phyloP scores from a whole-genome alignment of 192 early-diverging fungal genomes.

The Coemansia sp. region DNA sequence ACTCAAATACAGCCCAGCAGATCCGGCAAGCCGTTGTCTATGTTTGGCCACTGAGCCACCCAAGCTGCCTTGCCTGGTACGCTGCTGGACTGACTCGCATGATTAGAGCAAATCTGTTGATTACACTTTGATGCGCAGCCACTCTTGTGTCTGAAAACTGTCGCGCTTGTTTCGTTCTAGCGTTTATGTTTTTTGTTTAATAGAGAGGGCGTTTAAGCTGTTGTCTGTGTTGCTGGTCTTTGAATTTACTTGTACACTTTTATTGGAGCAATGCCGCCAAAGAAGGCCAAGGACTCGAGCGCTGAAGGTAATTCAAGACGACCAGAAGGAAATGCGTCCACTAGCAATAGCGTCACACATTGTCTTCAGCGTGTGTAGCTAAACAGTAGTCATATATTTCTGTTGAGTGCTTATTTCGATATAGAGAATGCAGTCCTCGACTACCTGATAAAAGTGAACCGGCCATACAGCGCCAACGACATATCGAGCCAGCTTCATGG shows the following conservation, averaged over 20 bases:
- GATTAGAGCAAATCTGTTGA: not conserved
- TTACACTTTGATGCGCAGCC: conserved; percentile 23
- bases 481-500: conserved; percentile 54
- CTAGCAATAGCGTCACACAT: not conserved
- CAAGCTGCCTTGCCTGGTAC: not conserved
- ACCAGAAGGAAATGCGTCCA: not conserved
- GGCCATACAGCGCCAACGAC: conserved; percentile 53
- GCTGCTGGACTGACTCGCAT: too few species aligned
- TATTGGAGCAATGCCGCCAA: conserved; percentile 36
- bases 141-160: not conserved
- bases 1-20: not conserved
- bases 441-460: conserved; percentile 40
- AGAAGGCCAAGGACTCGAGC: conserved; percentile 32
- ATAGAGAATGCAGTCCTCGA: conserved; percentile 38
- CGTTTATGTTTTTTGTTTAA: not conserved
- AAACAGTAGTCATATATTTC: not conserved
- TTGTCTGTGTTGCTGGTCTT: conserved; percentile 1
- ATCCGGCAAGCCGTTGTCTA: not conserved
- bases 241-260: not conserved
- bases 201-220: not conserved
- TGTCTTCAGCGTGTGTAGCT: not conserved
- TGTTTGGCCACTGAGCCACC: not conserved
- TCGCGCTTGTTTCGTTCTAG: not conserved
- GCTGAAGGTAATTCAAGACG: conserved; percentile 26
- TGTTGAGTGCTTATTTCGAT: not conserved